These are phyloP conservation scores for Pseudozyma hubeiensis DNA, from an alignment of 1,284 basidiomycete species.

Conservation along the genomic window DNA sequence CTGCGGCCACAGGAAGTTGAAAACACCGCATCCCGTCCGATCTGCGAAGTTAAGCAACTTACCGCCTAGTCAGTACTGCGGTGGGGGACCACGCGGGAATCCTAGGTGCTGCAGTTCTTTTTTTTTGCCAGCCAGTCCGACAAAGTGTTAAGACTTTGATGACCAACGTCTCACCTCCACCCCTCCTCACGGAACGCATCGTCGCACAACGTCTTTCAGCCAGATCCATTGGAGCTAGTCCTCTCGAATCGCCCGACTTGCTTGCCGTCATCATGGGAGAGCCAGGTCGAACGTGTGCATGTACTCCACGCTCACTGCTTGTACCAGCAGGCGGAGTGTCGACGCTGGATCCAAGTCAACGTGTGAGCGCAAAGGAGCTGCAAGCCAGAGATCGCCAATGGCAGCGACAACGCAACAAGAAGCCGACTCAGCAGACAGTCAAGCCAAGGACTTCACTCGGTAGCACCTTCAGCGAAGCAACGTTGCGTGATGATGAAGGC, in stretches of 20 bases:
- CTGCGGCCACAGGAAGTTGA: slow-evolving; percentile 82
- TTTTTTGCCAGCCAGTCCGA: too few species aligned
- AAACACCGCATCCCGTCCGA: slow-evolving; percentile 84
- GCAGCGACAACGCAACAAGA: slow-evolving; percentile 16
- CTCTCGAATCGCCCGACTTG: too few species aligned
- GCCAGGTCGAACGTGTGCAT: slow-evolving; percentile 25
- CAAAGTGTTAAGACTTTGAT: not conserved
- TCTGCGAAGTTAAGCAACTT: slow-evolving; percentile 83
- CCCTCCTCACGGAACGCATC: too few species aligned
- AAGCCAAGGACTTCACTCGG: not conserved
- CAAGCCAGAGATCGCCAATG: slow-evolving; percentile 26
- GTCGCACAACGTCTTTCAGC: too few species aligned
- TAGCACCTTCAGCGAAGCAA: not conserved
- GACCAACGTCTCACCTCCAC: not conserved
- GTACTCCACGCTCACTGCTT: slow-evolving; percentile 39
- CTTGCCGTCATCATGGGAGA: not conserved
- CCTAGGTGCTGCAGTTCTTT: slow-evolving; percentile 80
- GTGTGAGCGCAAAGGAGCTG: slow-evolving; percentile 41
- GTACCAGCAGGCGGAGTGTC: slow-evolving; percentile 32
- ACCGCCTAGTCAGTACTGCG: slow-evolving; percentile 84
- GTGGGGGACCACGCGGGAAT: slow-evolving; percentile 86
- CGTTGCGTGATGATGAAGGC: not conserved
- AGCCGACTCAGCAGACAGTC: not conserved
- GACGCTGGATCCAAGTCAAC: slow-evolving; percentile 37
- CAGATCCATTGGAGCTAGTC: too few species aligned